Conservation (phyloP, 345 rosid species). For the Ricinus communis region DNA sequence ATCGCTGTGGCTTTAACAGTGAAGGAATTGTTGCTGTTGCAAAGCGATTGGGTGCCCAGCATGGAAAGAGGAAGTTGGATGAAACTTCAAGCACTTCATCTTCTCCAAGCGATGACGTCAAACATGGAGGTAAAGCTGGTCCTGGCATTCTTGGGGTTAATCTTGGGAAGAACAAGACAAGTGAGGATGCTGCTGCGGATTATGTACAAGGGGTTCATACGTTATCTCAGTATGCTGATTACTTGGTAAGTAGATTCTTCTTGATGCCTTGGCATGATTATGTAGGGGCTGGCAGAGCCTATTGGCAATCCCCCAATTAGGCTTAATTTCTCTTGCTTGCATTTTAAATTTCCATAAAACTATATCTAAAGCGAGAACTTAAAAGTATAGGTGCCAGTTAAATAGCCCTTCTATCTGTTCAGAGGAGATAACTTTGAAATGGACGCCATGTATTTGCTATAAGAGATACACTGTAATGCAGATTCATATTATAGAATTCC, state of each 20-base stretch:
- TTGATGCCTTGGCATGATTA: not conserved
- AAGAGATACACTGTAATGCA: no score
- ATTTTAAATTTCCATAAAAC: not conserved
- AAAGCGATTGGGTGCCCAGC: slow-evolving; percentile 93
- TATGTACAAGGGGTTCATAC: slow-evolving; percentile 99
- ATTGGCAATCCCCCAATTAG: not conserved
- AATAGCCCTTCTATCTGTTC: not conserved
- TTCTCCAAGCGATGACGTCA: slow-evolving; percentile 48
- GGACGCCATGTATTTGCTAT: not conserved
- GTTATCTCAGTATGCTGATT: slow-evolving; percentile 94
- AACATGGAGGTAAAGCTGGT: slow-evolving; percentile 96
- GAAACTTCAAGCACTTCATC: slow-evolving; percentile 74
- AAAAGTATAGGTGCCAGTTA: not conserved
- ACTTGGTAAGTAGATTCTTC: slow-evolving; percentile 56
- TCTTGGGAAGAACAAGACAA: slow-evolving; percentile 95
- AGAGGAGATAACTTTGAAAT: not conserved
- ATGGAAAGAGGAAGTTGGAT: slow-evolving; percentile 90
- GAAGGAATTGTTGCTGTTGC: slow-evolving; percentile 97
- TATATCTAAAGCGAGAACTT: not conserved
- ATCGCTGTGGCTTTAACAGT: slow-evolving; percentile 93
- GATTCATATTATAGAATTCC: no score
- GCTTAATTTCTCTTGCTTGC: not conserved
- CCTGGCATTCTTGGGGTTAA: slow-evolving; percentile 98
- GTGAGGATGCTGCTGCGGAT: slow-evolving; percentile 92
- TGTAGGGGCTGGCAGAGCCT: not conserved